Base-by-base conservation (phyloP, 306 rosid species). In the Rubus idaeus region DNA sequence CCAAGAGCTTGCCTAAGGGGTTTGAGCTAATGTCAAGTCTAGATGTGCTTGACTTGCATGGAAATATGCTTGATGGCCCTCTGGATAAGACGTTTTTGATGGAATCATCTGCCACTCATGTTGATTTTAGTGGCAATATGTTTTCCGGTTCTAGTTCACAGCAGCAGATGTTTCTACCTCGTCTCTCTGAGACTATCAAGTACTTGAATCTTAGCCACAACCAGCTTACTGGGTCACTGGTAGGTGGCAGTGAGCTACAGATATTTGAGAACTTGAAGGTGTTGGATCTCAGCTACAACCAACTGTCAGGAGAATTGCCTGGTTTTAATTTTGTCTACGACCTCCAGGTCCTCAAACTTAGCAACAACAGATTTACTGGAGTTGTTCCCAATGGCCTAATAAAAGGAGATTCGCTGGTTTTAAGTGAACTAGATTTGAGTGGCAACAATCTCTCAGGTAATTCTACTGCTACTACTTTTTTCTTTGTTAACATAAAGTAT, bases 361-460 rank as follows among this genome's bases (percentile, higher is more conserved):
- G 99, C 84, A 89, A 89, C 89, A 96, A 96, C 83, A 79, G 80
- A 13, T 96, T 96, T 87, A 84, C 98, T 3, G 99, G 99, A 72
- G 78, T 83, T 68, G 78, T 92, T 82, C 99, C 99, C 3, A 84
- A 51, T 78, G 91, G 88, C 71, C 88, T 96, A 23, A 79, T 96
- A 39, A 93, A 89, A 85, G 98, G 99, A 61, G 99, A 96, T 81
- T 79, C 99, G 80, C 82, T 89, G 77, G 97, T 92, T 70, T 80
- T 93, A 68, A 85, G 75, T 49, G 98, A 96, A 75, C 84, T 96
- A 47, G 99, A 96, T 88, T 87, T 96, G 94, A 96, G 99, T 74
- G 97, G 84, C 89, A 96, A 96, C 86, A 91, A 96, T 76, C 97
- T 96, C 75, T 85, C 99, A 86, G 99, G 99, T 95, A 87, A 42